Evolutionary conservation across 805 yeast species (phyloP).

Genomic region (Metschnikowia baotianmanensis): DNA sequence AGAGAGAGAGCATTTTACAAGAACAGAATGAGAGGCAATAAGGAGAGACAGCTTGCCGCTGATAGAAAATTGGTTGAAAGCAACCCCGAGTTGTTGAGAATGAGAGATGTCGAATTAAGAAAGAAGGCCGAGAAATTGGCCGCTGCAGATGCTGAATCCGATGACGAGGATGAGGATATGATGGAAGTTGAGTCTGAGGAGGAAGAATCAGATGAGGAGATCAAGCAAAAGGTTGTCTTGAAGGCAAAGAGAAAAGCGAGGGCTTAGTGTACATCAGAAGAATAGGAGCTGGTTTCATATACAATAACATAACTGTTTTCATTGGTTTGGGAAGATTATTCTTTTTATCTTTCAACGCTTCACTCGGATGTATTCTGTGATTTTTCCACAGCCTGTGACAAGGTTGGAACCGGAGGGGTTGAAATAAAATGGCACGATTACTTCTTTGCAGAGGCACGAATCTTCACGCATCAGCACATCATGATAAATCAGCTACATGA

Average conservation of each 20-base stretch:
- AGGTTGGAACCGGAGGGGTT: no score
- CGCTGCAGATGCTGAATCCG: conserved; percentile 31
- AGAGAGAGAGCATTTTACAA: conserved; percentile 98
- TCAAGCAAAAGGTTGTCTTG: conserved; percentile 56
- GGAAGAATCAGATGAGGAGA: conserved; percentile 46
- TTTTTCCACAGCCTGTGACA: no score
- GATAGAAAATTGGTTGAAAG: conserved; percentile 87
- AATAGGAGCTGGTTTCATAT: conserved; percentile 9
- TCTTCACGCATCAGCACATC: no score
- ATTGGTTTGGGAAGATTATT: no score
- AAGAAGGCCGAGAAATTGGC: conserved; percentile 64
- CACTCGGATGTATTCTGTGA: no score
- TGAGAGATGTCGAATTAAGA: conserved; percentile 91
- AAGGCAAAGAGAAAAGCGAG: conserved; percentile 56
- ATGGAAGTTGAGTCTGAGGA: conserved; percentile 45
- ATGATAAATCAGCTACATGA: no score
- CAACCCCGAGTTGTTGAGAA: conserved; percentile 83
- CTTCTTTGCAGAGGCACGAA: no score
- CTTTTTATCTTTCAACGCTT: no score
- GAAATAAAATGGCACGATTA: no score
- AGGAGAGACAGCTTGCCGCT: conserved; percentile 76
- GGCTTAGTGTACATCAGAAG: conserved; percentile 15
- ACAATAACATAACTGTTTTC: no score
- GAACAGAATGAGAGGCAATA: conserved; percentile 98
- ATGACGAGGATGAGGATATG: conserved; percentile 21